Base-by-base conservation (phyloP, 805 yeast species). In the Yarrowia sp. region DNA sequence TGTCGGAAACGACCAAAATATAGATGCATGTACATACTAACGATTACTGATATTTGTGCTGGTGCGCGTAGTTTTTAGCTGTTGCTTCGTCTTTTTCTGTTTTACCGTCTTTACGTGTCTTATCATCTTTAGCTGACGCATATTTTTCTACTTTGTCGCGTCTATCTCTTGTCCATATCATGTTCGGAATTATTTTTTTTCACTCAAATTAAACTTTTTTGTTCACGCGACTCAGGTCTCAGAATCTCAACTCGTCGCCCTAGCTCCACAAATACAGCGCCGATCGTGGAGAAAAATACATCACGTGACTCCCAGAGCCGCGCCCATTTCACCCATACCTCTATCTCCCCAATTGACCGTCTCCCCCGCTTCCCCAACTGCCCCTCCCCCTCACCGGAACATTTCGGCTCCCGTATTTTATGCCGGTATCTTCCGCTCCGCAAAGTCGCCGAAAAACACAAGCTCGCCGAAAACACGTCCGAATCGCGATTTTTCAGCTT, bases 11-110 rank as follows among this genome's bases (percentile, higher is more conserved):
- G 3, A 8, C n/a, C 24, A 13, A 3, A 31, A 6, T 33, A 51
- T 51, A 51, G 58, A 51, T 55, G 47, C 61, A 55, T 55, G 46
- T 55, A 55, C 38, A 55, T 39, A 55, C 61, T 55, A 55, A 55
- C 61, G 56, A 47, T 47, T 32, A 27, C 29, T 9, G 16, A 35
- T 21, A 1, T 35, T 4, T 35, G 1, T n/a, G 16, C 18, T 6
- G 35, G 6, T 8, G 35, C 6, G n/a, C n/a, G n/a, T 35, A 35
- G 39, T 4, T 35, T 4, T 35, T 4, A n/a, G 16, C 18, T 6
- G 35, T n/a, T 8, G 35, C 6, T 32, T 32, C 14, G 35, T 16
- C 22, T 16, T 36, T 36, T 18, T 16, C 19, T 19, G 24, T 18
- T 9, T n/a, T n/a, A n/a, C n/a, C n/a, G n/a, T n/a, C n/a, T n/a